Evolutionary conservation across 2,329 filamentous ascomycete species (phyloP).

Genomic region (Phialophora tarda): DNA sequence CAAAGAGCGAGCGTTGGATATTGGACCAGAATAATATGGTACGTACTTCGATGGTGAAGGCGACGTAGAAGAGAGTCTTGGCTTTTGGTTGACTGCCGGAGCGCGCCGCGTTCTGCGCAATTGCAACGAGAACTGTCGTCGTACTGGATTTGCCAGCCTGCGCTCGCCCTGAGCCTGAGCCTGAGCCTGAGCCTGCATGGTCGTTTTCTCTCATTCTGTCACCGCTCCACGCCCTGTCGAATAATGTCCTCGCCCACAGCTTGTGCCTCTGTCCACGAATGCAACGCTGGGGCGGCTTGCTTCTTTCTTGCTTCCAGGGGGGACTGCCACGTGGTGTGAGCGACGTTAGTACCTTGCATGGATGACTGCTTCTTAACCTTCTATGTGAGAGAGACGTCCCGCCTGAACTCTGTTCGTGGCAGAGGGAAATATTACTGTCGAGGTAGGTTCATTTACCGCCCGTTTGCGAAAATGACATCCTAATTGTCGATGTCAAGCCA

Average conservation of each 20-base stretch:
- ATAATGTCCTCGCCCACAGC: background rate
- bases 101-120: background rate
- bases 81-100: background rate
- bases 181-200: background rate
- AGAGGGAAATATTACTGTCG: background rate
- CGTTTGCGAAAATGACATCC: background rate
- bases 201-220: background rate
- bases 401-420: background rate
- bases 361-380: background rate
- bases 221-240: background rate
- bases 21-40: background rate
- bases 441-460: background rate
- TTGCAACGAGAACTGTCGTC: background rate
- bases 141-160: background rate
- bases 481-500: background rate
- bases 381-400: background rate
- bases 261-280: background rate
- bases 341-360: constrained; percentile 8
- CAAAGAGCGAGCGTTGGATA: background rate
- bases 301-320: background rate
- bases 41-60: background rate
- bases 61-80: background rate
- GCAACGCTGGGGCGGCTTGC: constrained; percentile 2
- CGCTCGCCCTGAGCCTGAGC: background rate
- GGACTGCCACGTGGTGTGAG: constrained; percentile 6